Evolutionary conservation across 371 early-diverging fungal species (phyloP), one percentile per base, ranked within the genome.

Genomic region (Mucor ambiguus): DNA sequence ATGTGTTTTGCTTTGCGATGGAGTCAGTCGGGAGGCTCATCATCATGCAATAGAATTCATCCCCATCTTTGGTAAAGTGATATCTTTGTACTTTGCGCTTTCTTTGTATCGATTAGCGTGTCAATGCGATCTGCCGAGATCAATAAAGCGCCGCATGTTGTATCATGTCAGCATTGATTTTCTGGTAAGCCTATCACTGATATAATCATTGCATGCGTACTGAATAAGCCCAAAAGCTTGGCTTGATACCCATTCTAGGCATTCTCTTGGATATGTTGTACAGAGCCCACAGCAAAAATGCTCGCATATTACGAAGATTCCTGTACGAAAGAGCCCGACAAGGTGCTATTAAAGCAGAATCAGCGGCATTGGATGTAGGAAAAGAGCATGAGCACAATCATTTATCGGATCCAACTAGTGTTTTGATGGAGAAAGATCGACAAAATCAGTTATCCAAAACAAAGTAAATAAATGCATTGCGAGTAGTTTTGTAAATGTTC

Each of bases 41-140:
- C 29, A n/a, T 8, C 30, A 5, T 32, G 16, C 18, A 5, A 29
- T 68, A 78, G 82, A 82, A 16, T 68, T 82, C 63, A 82, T 82
- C 37, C 82, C 82, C 4, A 63, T 82, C 3, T 68, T 82, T n/a
- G 82, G 82, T 16, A 82, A 82, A 63, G 68, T 77, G 3, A 78
- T 82, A 29, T 79, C 78, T 0, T 58, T 82, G 10, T 29, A 58
- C 6, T 82, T 73, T 69, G 74, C 82, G 2, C 32, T 82, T 14
- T 78, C 75, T 0, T 57, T 82, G 58, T 79, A 73, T 48, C 70
- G 72, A 14, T 56, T 80, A 14, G 80, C 83, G 22, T 76, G 77
- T 54, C 56, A 71, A 58, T 75, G 77, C 3, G 74, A 75, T 10
- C 41, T 80, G 32, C 77, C 80, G 11, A 32, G 67, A 32, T 33